Percentiles rank a stretch among this genome's conserved stretches.
Evolutionary conservation across 164 flowering plant species (phyloP).

Genomic region (Magnolia kwangsiensis): DNA sequence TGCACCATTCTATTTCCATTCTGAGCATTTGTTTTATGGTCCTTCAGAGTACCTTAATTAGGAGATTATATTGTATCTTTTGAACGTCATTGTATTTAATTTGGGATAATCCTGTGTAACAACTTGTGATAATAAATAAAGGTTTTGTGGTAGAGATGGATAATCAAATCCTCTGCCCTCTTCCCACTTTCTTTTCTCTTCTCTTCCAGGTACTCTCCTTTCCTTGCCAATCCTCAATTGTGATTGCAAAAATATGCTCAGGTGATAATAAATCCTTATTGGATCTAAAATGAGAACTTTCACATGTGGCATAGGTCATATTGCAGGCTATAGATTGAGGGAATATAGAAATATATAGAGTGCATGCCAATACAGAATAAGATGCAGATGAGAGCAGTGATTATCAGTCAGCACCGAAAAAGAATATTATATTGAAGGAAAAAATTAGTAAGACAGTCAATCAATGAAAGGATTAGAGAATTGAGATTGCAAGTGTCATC

Average conservation of each 20-base stretch:
- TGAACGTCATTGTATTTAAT: too few relatives aligned
- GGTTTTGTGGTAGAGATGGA: not conserved
- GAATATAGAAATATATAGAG: not conserved
- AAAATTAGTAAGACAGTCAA: not conserved
- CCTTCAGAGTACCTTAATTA: too few relatives aligned
- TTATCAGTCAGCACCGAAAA: not conserved
- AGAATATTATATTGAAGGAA: not conserved
- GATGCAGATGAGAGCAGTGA: not conserved
- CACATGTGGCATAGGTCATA: not conserved
- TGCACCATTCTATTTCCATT: too few relatives aligned
- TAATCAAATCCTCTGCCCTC: not conserved
- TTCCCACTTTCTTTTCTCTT: not conserved
- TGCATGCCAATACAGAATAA: not conserved
- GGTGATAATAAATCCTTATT: not conserved
- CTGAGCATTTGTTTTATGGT: too few relatives aligned
- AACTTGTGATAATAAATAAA: too few relatives aligned
- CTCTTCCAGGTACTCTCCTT: not conserved
- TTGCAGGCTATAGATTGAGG: not conserved
- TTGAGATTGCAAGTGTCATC: not conserved
- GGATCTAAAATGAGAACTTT: not conserved
- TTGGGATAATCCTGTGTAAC: too few relatives aligned
- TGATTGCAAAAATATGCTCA: not conserved
- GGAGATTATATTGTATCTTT: too few relatives aligned
- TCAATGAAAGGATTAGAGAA: not conserved
- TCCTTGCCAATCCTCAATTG: not conserved